Conservation (phyloP, 208 protist species). For the Leishmania turanica region DNA sequence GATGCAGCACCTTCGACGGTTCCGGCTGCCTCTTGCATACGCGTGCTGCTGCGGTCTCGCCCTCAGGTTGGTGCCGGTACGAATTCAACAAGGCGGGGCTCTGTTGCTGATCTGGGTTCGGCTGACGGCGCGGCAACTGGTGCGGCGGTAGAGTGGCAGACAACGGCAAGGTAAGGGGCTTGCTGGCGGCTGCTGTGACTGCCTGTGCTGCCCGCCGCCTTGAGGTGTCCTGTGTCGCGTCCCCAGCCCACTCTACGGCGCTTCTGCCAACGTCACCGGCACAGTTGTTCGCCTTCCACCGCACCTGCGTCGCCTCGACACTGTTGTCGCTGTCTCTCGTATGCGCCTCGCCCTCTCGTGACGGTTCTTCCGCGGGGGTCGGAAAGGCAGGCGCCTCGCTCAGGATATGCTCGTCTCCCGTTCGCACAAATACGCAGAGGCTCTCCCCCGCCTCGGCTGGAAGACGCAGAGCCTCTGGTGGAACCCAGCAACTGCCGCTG, state of each 20-base stretch:
- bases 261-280: neutral
- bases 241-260: neutral
- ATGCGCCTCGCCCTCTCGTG: neutral
- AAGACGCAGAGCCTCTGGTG: slow-evolving; percentile 47
- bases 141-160: neutral
- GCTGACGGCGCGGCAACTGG: neutral
- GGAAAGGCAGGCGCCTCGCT: neutral
- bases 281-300: neutral
- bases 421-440: slow-evolving; percentile 29
- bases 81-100: neutral
- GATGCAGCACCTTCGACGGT: slow-evolving; percentile 1
- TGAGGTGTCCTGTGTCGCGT: neutral
- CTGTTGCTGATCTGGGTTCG: neutral
- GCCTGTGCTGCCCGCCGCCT: neutral
- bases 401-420: slow-evolving; percentile 25
- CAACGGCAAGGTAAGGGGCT: neutral
- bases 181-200: neutral
- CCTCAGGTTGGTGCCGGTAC: neutral
- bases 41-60: neutral
- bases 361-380: neutral
- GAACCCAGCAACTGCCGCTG: slow-evolving; percentile 6
- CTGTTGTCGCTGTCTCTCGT: neutral
- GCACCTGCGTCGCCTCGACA: neutral
- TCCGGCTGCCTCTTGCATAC: neutral
- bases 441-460: slow-evolving; percentile 23